Evolutionary conservation across 768 basidiomycete species (phyloP).

Genomic region (Hemileccinum impolitum): DNA sequence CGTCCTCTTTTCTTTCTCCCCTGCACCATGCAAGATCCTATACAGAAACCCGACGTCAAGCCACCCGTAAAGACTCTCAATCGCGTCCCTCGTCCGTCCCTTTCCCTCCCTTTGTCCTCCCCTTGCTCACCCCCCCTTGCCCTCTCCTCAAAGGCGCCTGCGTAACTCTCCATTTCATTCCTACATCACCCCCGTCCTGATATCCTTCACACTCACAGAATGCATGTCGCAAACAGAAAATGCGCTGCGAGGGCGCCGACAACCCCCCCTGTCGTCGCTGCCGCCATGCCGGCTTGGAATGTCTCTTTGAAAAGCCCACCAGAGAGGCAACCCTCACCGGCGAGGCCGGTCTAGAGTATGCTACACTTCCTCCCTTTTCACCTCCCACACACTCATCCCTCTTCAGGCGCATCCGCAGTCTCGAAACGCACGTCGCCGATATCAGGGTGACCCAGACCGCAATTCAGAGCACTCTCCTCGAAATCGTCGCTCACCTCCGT

Average conservation of each 20-base stretch:
- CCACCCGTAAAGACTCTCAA: slow-evolving; percentile 77
- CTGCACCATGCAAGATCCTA: slow-evolving; percentile 34
- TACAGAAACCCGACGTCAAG: slow-evolving; percentile 63
- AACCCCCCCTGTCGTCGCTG: slow-evolving; percentile 96
- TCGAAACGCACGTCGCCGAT: slow-evolving; percentile 83
- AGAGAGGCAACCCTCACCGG: slow-evolving; percentile 83
- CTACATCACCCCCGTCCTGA: slow-evolving; percentile 16
- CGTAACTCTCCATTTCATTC: slow-evolving; percentile 41
- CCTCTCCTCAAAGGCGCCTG: slow-evolving; percentile 67
- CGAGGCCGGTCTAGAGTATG: slow-evolving; percentile 87
- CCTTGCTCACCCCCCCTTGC: slow-evolving; percentile 12
- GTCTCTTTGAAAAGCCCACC: slow-evolving; percentile 92
- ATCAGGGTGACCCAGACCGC: slow-evolving; percentile 68
- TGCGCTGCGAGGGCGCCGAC: slow-evolving; percentile 96
- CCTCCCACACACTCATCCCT: slow-evolving; percentile 10
- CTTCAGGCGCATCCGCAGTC: slow-evolving; percentile 80
- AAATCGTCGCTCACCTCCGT: slow-evolving; percentile 79
- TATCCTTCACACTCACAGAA: slow-evolving; percentile 49
- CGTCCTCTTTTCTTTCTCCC: slow-evolving; percentile 1
- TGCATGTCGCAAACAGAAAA: slow-evolving; percentile 95
- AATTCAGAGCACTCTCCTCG: slow-evolving; percentile 77
- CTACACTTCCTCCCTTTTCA: slow-evolving; percentile 11
- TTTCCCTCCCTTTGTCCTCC: neutral
- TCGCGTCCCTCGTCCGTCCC: slow-evolving; percentile 76
- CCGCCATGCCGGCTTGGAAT: slow-evolving; percentile 83